Percentiles rank a stretch among this genome's conserved stretches.
These are phyloP conservation scores for Chloris gayana DNA, from an alignment of 176 grass and related monocot genomes.

Conservation along the genomic window DNA sequence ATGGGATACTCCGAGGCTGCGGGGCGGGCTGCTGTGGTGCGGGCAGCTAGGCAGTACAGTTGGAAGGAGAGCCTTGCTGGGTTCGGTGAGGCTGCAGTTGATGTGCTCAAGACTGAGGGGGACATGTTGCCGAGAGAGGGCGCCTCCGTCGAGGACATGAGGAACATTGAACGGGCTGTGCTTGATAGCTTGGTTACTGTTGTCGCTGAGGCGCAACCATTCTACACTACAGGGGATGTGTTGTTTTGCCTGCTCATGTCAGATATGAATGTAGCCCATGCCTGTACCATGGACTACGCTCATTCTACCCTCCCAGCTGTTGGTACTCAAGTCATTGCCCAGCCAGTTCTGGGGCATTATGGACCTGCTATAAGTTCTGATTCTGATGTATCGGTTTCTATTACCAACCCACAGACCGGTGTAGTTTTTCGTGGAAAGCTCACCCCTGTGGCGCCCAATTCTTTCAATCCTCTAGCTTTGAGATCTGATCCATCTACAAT, in stretches of 20 bases:
- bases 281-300: slow-evolving; percentile 68
- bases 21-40: slow-evolving; percentile 58
- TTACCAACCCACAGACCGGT: slow-evolving; percentile 49
- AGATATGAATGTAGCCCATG: slow-evolving; percentile 75
- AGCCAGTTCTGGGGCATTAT: slow-evolving; percentile 34
- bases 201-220: slow-evolving; percentile 74
- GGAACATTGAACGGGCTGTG: slow-evolving; percentile 64
- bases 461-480: slow-evolving; percentile 30
- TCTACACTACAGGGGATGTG: slow-evolving; percentile 75
- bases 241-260: slow-evolving; percentile 95
- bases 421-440: slow-evolving; percentile 52
- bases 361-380: slow-evolving; percentile 44
- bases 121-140: slow-evolving; percentile 58
- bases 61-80: slow-evolving; percentile 70
- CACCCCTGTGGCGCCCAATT: slow-evolving; percentile 31
- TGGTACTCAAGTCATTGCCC: slow-evolving; percentile 41
- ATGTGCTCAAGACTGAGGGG: slow-evolving; percentile 67
- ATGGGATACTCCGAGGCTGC: slow-evolving; percentile 78
- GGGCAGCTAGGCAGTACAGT: slow-evolving; percentile 49
- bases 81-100: slow-evolving; percentile 57
- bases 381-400: slow-evolving; percentile 53
- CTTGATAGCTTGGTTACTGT: slow-evolving; percentile 65
- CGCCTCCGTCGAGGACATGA: slow-evolving; percentile 63
- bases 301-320: slow-evolving; percentile 35
- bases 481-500: slow-evolving; percentile 52